phyloP scores from a whole-genome alignment of 495 filamentous ascomycete species.

The Aspergillus taichungensis region DNA sequence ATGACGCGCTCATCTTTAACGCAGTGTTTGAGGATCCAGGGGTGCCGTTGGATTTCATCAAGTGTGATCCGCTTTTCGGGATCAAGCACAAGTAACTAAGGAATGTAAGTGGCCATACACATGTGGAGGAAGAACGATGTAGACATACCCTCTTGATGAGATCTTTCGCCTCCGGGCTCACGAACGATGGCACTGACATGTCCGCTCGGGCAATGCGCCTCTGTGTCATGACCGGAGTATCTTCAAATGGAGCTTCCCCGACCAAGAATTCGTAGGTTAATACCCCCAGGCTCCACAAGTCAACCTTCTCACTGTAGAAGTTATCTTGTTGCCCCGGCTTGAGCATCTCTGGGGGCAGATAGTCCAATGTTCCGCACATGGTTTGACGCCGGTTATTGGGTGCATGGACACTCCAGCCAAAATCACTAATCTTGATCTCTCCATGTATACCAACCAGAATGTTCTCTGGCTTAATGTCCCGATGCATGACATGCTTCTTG shows the following conservation, averaged over 20 bases:
- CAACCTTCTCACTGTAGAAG: conserved; percentile 89
- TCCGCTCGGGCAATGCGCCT: conserved; percentile 80
- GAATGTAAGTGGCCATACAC: conserved; percentile 8
- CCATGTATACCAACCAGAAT: conserved; percentile 96
- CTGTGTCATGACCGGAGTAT: conserved; percentile 91
- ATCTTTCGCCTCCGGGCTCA: conserved; percentile 85
- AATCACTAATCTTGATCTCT: conserved; percentile 97
- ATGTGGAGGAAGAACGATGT: background rate
- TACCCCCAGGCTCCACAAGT: conserved; percentile 92
- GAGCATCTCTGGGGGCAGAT: conserved; percentile 97
- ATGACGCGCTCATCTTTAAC: conserved; percentile 60
- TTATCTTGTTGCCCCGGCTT: conserved; percentile 69
- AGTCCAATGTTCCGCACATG: conserved; percentile 96
- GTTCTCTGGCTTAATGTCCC: conserved; percentile 98
- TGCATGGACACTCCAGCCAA: conserved; percentile 97
- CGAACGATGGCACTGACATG: conserved; percentile 84
- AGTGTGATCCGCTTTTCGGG: conserved; percentile 88
- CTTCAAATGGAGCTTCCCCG: conserved; percentile 94
- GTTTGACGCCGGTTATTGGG: conserved; percentile 90
- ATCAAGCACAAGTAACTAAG: conserved; percentile 81
- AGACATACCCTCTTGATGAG: conserved; percentile 75
- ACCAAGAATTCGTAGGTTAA: conserved; percentile 95
- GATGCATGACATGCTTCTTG: conserved; percentile 96
- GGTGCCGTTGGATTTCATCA: conserved; percentile 81
- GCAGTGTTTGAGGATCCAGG: conserved; percentile 97